Evolutionary conservation across 805 yeast species (phyloP).

Genomic region (Phaffomyces thermotolerans): DNA sequence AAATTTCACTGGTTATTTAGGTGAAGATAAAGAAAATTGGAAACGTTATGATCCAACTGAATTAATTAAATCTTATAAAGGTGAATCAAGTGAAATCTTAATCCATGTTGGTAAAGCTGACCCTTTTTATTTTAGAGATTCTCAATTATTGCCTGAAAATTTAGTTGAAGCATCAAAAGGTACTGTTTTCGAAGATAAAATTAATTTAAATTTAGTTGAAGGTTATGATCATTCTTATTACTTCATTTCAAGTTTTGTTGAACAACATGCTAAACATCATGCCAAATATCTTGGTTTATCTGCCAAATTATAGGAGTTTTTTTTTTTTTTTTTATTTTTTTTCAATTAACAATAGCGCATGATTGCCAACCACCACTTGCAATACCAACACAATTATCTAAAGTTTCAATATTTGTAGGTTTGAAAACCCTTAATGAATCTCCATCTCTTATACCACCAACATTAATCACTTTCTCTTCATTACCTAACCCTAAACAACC

Average conservation of each 20-base stretch:
- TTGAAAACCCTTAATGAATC: conserved; percentile 27
- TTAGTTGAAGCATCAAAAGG: conserved; percentile 51
- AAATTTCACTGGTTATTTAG: conserved; percentile 74
- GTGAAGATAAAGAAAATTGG: conserved; percentile 49
- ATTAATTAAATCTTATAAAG: conserved; percentile 50
- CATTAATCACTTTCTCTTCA: conserved; percentile 20
- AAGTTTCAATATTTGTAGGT: conserved; percentile 35
- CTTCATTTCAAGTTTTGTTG: conserved; percentile 73
- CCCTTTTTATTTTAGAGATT: conserved; percentile 51
- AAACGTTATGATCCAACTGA: conserved; percentile 75
- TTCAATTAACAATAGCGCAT: conserved; percentile 43
- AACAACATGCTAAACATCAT: conserved; percentile 80
- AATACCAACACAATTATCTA: conserved; percentile 26
- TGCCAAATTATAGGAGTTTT: conserved; percentile 7
- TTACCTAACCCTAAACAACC: conserved; percentile 69
- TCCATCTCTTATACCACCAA: conserved; percentile 15
- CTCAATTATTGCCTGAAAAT: conserved; percentile 71
- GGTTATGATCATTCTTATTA: conserved; percentile 91
- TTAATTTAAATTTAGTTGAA: conserved; percentile 56
- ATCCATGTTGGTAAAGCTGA: conserved; percentile 82
- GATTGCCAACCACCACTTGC: conserved; percentile 82
- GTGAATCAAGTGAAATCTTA: conserved; percentile 50
- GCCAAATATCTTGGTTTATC: conserved; percentile 49
- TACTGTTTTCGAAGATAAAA: conserved; percentile 50
- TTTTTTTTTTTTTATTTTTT: no score